These are phyloP conservation scores for Colletotrichum higginsianum DNA, from an alignment of 2,329 filamentous ascomycete genomes.

Conservation along the genomic window DNA sequence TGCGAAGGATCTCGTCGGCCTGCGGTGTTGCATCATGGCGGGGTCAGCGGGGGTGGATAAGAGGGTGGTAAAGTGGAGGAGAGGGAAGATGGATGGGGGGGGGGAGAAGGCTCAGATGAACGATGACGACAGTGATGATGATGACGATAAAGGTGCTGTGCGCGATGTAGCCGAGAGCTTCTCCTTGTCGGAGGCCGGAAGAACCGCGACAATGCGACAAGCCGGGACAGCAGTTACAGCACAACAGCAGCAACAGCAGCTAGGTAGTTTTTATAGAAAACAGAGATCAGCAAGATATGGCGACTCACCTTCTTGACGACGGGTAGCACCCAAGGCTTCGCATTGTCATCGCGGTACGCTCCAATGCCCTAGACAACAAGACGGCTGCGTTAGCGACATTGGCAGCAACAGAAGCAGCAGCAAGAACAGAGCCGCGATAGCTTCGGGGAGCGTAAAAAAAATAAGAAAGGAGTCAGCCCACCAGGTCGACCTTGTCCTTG, in stretches of 20 bases:
- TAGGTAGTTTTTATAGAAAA: background rate
- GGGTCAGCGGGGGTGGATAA: constrained; percentile 39
- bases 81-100: constrained; percentile 4
- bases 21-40: constrained; percentile 57
- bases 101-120: constrained; percentile 27
- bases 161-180: constrained; percentile 35
- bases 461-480: constrained; percentile 60
- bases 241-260: background rate
- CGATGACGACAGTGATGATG: constrained; percentile 2
- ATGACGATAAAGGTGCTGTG: constrained; percentile 16
- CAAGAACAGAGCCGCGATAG: constrained; percentile 13
- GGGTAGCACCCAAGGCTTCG: constrained; percentile 96
- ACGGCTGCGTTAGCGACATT: constrained; percentile 17
- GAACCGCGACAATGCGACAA: background rate
- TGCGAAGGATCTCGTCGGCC: constrained; percentile 91
- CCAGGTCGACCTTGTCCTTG: constrained; percentile 91
- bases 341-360: constrained; percentile 94
- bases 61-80: constrained; percentile 14
- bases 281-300: constrained; percentile 4
- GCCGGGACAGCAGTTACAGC: background rate
- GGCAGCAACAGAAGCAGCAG: background rate
- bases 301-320: constrained; percentile 91
- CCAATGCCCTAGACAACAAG: constrained; percentile 75
- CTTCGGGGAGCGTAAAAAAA: constrained; percentile 13
- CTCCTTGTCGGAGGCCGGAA: constrained; percentile 10